Base-by-base conservation (phyloP, 768 basidiomycete genomes). In the Termitomyces sp. region DNA sequence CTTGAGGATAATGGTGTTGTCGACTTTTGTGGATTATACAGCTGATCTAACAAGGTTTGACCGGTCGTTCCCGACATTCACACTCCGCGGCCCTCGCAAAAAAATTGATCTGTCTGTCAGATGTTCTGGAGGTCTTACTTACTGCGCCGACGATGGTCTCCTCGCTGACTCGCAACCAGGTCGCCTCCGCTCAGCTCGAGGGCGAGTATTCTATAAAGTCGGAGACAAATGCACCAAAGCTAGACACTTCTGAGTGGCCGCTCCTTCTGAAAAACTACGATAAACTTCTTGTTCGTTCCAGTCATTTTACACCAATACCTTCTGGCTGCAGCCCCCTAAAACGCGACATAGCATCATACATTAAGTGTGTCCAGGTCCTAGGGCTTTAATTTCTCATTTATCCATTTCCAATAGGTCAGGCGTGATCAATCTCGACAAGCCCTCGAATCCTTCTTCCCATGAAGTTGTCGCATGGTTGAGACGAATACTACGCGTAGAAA, bases 381-480 rank as follows among this genome's bases (percentile, higher is more conserved):
- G 12, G 3, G 71, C 58, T 5, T 41, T 36, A 9, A 46, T 43
- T 61, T 16, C 14, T 13, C 35, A 48, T 44, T 58, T 55, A 30
- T 62, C 40, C 35, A 58, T 23, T 28, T 51, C 50, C 62, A 58
- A n/a, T 64, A 96, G 94, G 79, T 93, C 95, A 65, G 97, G 97
- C 66, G 93, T 98, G 55, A 99, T 99, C 72, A 99, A 99, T 77
- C 82, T 99, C 65, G 97, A 99, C 84, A 99, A 99, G 71, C 97
- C 97, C 26, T 98, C 96, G 35, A 99, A 98, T 75, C 96, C 96
- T 4, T 97, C 95, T 18, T 96, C 95, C 5, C 97, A 99, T 74
- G 97, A 99, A 80, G 97, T 99, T 56, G 97, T 99, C 64, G 97
- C 97, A 16, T 99, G 97, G 97, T 77, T 99, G 63, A 84, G 95